These are phyloP conservation scores for Pleoardoris graminearum DNA, from an alignment of 2,329 filamentous ascomycete species.

Conservation along the genomic window DNA sequence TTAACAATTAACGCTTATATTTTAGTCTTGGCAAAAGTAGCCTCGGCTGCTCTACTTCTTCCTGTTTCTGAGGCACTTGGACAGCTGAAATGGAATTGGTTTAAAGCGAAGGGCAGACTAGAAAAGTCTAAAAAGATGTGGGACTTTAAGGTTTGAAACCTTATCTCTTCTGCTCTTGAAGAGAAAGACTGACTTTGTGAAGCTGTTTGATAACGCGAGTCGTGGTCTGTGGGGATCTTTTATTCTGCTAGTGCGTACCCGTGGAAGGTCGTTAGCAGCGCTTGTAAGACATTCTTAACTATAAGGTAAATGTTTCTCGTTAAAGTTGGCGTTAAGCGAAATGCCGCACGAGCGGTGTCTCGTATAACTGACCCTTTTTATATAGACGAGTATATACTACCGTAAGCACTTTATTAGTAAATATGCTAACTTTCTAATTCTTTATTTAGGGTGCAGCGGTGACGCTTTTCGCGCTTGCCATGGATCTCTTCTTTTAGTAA, in stretches of 20 bases:
- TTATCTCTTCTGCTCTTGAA: no score
- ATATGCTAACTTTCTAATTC: no score
- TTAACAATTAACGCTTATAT: constrained; percentile 21
- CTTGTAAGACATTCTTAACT: not conserved
- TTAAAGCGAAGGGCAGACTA: constrained; percentile 4
- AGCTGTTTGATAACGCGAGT: constrained; percentile 12
- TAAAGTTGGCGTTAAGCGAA: no score
- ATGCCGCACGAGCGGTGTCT: no score
- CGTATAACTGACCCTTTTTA: no score
- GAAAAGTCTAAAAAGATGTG: constrained; percentile 20
- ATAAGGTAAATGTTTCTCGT: no score
- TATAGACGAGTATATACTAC: no score
- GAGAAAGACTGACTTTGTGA: not conserved
- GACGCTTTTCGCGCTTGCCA: constrained; percentile 19
- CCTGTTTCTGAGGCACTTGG: constrained; percentile 32
- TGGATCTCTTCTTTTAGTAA: constrained; percentile 27
- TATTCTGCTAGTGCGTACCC: constrained; percentile 14
- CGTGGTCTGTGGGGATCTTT: constrained; percentile 18
- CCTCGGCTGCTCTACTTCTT: constrained; percentile 24
- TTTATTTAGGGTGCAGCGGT: constrained; percentile 14
- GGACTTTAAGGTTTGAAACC: constrained; percentile 29
- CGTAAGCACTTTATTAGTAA: no score
- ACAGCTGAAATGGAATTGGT: constrained; percentile 36
- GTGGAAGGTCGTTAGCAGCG: constrained; percentile 13
- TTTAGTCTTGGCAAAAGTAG: constrained; percentile 21